These are phyloP conservation scores for Candida dendrica DNA, from an alignment of 805 yeast species.

Conservation along the genomic window DNA sequence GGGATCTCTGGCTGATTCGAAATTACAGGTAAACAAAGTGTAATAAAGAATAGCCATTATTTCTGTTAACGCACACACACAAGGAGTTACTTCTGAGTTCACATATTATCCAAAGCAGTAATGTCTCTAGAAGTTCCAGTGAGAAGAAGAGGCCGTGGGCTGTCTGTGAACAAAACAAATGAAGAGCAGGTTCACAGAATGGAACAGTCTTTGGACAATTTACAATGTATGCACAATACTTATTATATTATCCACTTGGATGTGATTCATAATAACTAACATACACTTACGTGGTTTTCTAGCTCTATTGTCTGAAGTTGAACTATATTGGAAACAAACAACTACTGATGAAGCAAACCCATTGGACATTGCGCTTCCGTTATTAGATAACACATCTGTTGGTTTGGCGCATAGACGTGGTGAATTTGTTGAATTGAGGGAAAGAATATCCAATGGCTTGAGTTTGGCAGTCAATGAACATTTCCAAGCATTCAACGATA, in stretches of 20 bases:
- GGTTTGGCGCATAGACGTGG: constrained; percentile 72
- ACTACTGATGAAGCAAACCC: constrained; percentile 61
- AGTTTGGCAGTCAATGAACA: constrained; percentile 72
- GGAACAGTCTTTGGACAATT: neutral
- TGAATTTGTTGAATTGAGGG: constrained; percentile 59
- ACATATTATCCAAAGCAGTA: neutral
- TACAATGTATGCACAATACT: neutral
- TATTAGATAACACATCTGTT: constrained; percentile 84
- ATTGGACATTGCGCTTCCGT: constrained; percentile 73
- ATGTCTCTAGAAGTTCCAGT: neutral
- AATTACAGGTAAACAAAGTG: neutral
- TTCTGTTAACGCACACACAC: too few species aligned
- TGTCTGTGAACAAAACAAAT: neutral
- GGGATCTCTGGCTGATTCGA: neutral
- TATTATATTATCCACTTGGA: too few species aligned
- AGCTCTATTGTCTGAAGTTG: constrained; percentile 22
- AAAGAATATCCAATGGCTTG: constrained; percentile 48
- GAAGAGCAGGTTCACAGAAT: neutral
- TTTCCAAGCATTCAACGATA: constrained; percentile 76
- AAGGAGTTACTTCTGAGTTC: too few species aligned
- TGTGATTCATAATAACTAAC: too few species aligned
- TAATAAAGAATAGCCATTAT: too few species aligned
- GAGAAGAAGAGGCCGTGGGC: neutral
- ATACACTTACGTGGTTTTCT: too few species aligned
- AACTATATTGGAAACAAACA: constrained; percentile 42